Evolutionary conservation across 129 eudicot species (phyloP), one percentile per base, ranked within the genome.

Genomic region (Flaveria robusta): DNA sequence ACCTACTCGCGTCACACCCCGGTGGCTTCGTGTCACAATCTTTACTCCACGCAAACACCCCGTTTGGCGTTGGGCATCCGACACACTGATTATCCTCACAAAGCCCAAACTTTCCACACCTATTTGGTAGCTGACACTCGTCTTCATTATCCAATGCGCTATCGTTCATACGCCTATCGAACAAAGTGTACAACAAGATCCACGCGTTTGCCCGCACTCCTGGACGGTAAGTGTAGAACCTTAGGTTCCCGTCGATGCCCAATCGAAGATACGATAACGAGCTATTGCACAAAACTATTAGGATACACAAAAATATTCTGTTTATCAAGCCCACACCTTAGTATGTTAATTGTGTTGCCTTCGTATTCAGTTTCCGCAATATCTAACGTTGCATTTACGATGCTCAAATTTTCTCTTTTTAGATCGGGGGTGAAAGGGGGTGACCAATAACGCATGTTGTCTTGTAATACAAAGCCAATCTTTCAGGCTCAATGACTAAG

Each of bases 61-160:
- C 87, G 5, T 73, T 68, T 0, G 88, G 75, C 1, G 77, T 14
- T 3, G 89, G 91, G 70, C 91, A 83, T 9, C 80, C 91, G 5
- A 89, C 86, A 12, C 91, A 85, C 10, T 87, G 88, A 46, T 70
- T 81, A 1, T 85, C 83, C 69, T 87, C 87, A 7, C 87, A 88
- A 47, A 86, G 69, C 66, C 90, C 90, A 41, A 79, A 84, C 14
- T 72, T 69, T 1, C 88, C 90, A 7, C 90, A 87, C 20, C 77
- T 71, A 16, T 72, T 78, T 7, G 91, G 96, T 77, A 74, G 68
- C 49, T 86, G 86, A 77, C 89, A 86, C 60, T 86, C 90, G 16
- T 66, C 71, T 41, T 26, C 73, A 4, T 26, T 50, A 6, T 23
- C 8, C 15, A 7, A 19, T 31, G 47, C 52, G 20, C 3, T 14